A percentile compares a stretch with the other conserved stretches of the same genome.
These are phyloP conservation scores for Zea luxurians DNA, from an alignment of 176 grass and related monocot genomes.

Conservation along the genomic window DNA sequence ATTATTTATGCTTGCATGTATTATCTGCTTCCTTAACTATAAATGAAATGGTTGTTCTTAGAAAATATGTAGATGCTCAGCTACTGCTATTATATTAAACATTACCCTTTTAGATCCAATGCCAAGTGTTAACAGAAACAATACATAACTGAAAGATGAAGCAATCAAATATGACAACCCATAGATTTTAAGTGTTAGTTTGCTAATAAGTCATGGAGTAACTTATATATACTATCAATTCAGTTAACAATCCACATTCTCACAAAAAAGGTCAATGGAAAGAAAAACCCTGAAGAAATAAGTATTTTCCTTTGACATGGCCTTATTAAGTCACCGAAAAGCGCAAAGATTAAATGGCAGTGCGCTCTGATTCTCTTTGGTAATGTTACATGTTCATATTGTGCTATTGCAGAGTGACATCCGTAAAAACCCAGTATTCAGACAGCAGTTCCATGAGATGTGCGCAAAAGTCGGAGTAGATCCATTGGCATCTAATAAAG, in stretches of 20 bases:
- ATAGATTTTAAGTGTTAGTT: neutral
- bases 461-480: slow-evolving; percentile 97
- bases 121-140: neutral
- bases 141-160: neutral
- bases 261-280: neutral
- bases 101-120: neutral
- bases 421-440: slow-evolving; percentile 87
- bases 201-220: neutral
- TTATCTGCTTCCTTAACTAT: neutral
- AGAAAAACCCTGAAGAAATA: neutral
- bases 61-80: neutral
- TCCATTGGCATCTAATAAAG: slow-evolving; percentile 91
- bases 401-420: slow-evolving; percentile 81
- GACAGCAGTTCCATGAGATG: slow-evolving; percentile 99
- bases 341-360: neutral
- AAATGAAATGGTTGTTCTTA: neutral
- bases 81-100: neutral
- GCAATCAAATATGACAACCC: slow-evolving; percentile 7
- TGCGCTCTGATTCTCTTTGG: neutral
- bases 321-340: neutral
- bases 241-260: neutral
- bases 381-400: slow-evolving; percentile 28
- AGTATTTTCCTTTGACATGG: neutral
- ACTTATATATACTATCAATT: neutral
- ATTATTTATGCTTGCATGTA: neutral